Base-by-base conservation (phyloP, 129 eudicot genomes). In the Tagetes erecta region DNA sequence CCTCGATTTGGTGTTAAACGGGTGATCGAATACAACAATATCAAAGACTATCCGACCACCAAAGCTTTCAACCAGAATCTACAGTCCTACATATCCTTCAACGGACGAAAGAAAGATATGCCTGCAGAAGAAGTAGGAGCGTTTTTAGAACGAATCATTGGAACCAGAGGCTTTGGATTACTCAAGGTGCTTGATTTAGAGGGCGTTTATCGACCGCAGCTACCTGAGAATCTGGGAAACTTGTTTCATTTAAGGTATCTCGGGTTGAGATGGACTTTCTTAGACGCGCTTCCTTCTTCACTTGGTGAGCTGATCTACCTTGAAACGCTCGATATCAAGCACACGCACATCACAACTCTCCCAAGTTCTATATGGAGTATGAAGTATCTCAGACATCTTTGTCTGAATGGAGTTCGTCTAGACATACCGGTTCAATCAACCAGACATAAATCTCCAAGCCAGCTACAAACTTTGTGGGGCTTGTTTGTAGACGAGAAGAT, bases 261-360 rank as follows among this genome's bases (percentile, higher is more conserved):
- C 36, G 82, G 82, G 33, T 72, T 79, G 49, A 52, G 78, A 79
- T 41, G 73, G 72, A 79, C 83, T 64, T 79, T 79, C 68, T 79
- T 79, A 45, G 72, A 79, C 38, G 52, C 52, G 64, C 83, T 79
- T 64, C 83, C 83, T n/a, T 79, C 78, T 59, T 79, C 83, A 71
- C 68, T 79, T 14, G 83, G 78, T 8, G 73, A 5, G 33, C 73
- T 79, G 62, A 59, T 44, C 33, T 72, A 79, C 65, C 83, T 79
- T 72, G 78, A 79, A 79, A 79, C 78, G 34, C 73, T 79, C 0
- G 83, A 79, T 52, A 79, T 79, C 71, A 79, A 79, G 53, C 83
- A 79, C 52, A 79, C 79, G 8, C 78, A 72, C 20, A 79, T 79
- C 53, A 79, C 73, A 6, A 42, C 79, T 20, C 70, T 79, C 83